Evolutionary conservation across 2,329 filamentous ascomycete genomes (phyloP).

Genomic region (Colletotrichum sp.): DNA sequence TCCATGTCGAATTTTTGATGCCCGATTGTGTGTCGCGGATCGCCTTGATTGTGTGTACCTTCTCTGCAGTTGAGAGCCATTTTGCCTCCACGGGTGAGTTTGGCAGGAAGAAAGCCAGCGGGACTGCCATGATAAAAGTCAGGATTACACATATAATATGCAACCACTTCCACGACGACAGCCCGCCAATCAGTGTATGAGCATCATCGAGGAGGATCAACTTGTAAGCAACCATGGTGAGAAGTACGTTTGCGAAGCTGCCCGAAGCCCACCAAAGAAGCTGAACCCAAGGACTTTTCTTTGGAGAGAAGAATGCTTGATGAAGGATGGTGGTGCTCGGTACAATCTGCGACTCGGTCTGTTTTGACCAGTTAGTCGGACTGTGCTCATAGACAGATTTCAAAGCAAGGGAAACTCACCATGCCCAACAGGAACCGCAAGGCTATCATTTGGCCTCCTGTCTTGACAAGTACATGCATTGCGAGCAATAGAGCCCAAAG

Average conservation of each 20-base stretch:
- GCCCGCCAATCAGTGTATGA: slow-evolving; percentile 18
- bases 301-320: slow-evolving; percentile 31
- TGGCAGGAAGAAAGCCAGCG: slow-evolving; percentile 23
- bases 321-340: slow-evolving; percentile 31
- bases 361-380: not conserved
- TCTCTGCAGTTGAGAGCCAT: slow-evolving; percentile 24
- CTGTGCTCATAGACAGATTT: not conserved
- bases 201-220: slow-evolving; percentile 25
- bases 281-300: slow-evolving; percentile 31
- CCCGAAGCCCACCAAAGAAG: slow-evolving; percentile 32
- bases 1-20: slow-evolving; percentile 26
- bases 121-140: not conserved
- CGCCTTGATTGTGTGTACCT: slow-evolving; percentile 23
- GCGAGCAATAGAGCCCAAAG: slow-evolving; percentile 28
- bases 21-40: slow-evolving; percentile 26
- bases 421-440: slow-evolving; percentile 27
- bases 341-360: slow-evolving; percentile 31
- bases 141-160: not conserved
- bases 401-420: slow-evolving; percentile 5
- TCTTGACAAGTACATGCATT: slow-evolving; percentile 26
- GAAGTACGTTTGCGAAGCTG: slow-evolving; percentile 29
- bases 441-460: slow-evolving; percentile 24
- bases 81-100: slow-evolving; percentile 25
- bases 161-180: slow-evolving; percentile 21
- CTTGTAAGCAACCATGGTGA: slow-evolving; percentile 32